Evolutionary conservation across 2,329 filamentous ascomycete species (phyloP), one percentile per base, ranked within the genome.

Genomic region (Samsoniella hepiali): DNA sequence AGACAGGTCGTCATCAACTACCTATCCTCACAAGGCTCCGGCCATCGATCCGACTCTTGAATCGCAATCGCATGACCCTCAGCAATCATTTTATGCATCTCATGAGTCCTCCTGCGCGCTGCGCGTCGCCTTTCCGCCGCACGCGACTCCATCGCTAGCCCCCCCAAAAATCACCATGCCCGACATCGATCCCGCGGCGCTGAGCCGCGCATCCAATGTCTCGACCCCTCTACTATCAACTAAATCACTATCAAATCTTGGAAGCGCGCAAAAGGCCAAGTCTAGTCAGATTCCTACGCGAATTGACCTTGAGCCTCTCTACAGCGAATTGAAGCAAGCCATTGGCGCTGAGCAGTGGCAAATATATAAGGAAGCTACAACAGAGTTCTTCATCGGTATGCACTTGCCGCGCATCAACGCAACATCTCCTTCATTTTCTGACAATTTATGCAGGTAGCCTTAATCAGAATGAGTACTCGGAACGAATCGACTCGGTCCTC

Each of bases 121-220:
- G 78, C 77, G 78, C 78, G 74, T 78, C 76, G 78, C 78, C 74
- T 67, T 66, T 72, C 70, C 71, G 74, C 74, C 74, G 78, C 77
- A 77, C 79, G 81, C 82, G 81, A 81, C 79, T 69, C 68, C 65
- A 70, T 69, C 70, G 68, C 68, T 72, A 68, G 70, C 31, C 11
- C 66, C 67, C 68, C 67, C 66, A 63, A 66, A 63, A 65, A 66
- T 69, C 71, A 72, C 70, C 68, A 89, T 89, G 86, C 86, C 86
- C 70, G 87, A 89, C 77, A 89, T 89, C 77, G 87, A 89, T 79
- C 87, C 87, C 71, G 85, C 87, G 78, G 86, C 87, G 67, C 76
- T 89, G 70, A 88, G 85, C 80, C 84, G 86, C 71, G 83, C 85
- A 66, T 77, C 84, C 55, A 82, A 77, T 74, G 79, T 87, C 62